Evolutionary conservation across 2,329 filamentous ascomycete genomes (phyloP).

Genomic region (Alternaria arbusti): DNA sequence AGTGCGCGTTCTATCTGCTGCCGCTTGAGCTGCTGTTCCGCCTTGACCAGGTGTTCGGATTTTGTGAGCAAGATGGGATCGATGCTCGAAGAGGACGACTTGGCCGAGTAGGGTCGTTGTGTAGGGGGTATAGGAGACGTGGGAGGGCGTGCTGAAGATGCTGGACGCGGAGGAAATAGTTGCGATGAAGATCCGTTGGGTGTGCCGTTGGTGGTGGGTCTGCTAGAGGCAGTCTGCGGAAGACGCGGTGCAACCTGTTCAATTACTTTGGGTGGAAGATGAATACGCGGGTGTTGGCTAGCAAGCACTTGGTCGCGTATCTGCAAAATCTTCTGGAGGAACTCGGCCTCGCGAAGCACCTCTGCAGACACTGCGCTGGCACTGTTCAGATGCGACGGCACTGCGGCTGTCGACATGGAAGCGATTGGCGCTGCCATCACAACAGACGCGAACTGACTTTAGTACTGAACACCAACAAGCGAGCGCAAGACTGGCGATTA

Average conservation of each 20-base stretch:
- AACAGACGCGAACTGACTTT: slow-evolving; percentile 23
- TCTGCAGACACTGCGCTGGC: slow-evolving; percentile 46
- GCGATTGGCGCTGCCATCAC: slow-evolving; percentile 29
- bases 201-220: slow-evolving; percentile 40
- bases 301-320: slow-evolving; percentile 82
- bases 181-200: slow-evolving; percentile 34
- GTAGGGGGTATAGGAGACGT: slow-evolving; percentile 31
- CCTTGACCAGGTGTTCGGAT: slow-evolving; percentile 81
- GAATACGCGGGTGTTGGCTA: slow-evolving; percentile 72
- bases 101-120: slow-evolving; percentile 45
- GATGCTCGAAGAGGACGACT: slow-evolving; percentile 69
- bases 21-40: slow-evolving; percentile 80
- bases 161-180: slow-evolving; percentile 38
- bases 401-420: slow-evolving; percentile 41
- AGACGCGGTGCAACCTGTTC: slow-evolving; percentile 50
- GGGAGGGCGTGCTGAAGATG: slow-evolving; percentile 33
- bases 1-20: slow-evolving; percentile 79
- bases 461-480: slow-evolving; percentile 25
- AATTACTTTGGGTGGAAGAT: slow-evolving; percentile 61
- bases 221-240: slow-evolving; percentile 33
- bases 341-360: slow-evolving; percentile 53
- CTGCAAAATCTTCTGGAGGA: slow-evolving; percentile 78
- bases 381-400: slow-evolving; percentile 41
- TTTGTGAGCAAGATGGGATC: slow-evolving; percentile 86
- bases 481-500: slow-evolving; percentile 20